phyloP scores from a whole-genome alignment of 2,329 filamentous ascomycete species.

The Cladosporium sp. region DNA sequence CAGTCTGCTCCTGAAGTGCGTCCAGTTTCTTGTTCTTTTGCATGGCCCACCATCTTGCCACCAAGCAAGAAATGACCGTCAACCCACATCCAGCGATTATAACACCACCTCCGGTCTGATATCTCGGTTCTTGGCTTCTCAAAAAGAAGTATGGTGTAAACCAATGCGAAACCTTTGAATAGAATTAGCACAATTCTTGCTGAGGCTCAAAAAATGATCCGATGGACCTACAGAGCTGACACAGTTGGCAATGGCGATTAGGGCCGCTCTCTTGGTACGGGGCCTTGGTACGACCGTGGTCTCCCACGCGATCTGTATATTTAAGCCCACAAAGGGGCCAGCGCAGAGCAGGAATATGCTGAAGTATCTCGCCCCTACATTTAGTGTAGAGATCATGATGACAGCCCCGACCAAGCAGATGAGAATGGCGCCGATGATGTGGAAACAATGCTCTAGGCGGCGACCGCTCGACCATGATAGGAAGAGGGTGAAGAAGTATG shows the following conservation, averaged over 20 bases:
- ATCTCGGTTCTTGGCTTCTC: constrained; percentile 15
- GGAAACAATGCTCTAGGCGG: constrained; percentile 28
- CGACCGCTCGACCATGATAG: constrained; percentile 27
- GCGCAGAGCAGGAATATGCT: constrained; percentile 29
- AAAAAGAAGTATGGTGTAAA: constrained; percentile 18
- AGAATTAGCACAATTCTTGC: too few species aligned
- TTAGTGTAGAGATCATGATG: constrained; percentile 29
- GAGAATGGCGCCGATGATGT: constrained; percentile 26
- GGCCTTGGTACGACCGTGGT: constrained; percentile 40
- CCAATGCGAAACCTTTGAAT: constrained; percentile 12
- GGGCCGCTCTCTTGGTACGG: constrained; percentile 38
- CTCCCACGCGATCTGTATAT: constrained; percentile 41
- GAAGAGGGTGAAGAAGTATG: constrained; percentile 24
- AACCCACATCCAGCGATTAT: constrained; percentile 17
- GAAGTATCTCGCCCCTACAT: constrained; percentile 31
- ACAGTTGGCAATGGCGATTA: constrained; percentile 40
- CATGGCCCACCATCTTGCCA: constrained; percentile 15
- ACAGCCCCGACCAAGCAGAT: constrained; percentile 22
- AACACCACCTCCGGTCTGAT: constrained; percentile 16
- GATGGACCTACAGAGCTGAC: constrained; percentile 2
- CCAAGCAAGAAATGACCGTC: constrained; percentile 14
- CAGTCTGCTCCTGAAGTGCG: constrained; percentile 11
- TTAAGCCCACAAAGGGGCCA: constrained; percentile 38
- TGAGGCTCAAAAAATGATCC: neutral
- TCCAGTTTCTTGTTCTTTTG: constrained; percentile 16